Base-by-base conservation (phyloP, 2,329 filamentous ascomycete genomes). In the Fusarium stilboides region DNA sequence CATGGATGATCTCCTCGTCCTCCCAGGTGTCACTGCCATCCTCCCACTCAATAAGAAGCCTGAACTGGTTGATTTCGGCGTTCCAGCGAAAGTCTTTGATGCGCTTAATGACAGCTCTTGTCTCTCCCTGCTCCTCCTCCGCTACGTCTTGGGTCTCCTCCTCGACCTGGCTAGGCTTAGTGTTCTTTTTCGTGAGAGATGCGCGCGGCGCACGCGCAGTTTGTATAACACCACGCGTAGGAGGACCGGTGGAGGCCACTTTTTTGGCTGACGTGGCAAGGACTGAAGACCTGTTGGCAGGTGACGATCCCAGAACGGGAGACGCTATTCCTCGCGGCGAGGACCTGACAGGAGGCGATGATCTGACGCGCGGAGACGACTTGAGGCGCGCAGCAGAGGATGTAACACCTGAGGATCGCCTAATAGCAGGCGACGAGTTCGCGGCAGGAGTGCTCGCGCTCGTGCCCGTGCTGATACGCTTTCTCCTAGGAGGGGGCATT, bases 11-110 rank as follows among this genome's bases (percentile, higher is more conserved):
- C 10, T 69, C 61, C 52, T 81, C 79, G 12, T 74, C 70, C 47
- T 79, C 77, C 79, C 79, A 81, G 2, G 78, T 80, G 4, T 47
- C 42, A 5, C 74, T 62, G 20, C 76, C 74, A 3, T 54, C 39
- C 8, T 73, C 73, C 79, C 79, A 81, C 24, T 77, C 65, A 6
- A 80, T 74, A 9, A 70, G 53, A 6, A 81, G 68, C 22, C 80
- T 68, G 1, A 80, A 73, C 12, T 69, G 57, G 51, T 77, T 31
- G 28, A 10, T 31, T 31, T 31, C 70, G 8, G 55, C 69, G 0
- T 22, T 55, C 77, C 78, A 79, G 47, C 78, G 77, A 36, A 80
- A 62, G 9, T 70, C 62, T 14, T 54, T 17, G 46, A 79, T 74
- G 15, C 61, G 57, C 17, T 60, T 71, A 40, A 78, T 71, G 12